Base-by-base conservation (phyloP, 257 asterid genomes). In the Rauvolfia tetraphylla region DNA sequence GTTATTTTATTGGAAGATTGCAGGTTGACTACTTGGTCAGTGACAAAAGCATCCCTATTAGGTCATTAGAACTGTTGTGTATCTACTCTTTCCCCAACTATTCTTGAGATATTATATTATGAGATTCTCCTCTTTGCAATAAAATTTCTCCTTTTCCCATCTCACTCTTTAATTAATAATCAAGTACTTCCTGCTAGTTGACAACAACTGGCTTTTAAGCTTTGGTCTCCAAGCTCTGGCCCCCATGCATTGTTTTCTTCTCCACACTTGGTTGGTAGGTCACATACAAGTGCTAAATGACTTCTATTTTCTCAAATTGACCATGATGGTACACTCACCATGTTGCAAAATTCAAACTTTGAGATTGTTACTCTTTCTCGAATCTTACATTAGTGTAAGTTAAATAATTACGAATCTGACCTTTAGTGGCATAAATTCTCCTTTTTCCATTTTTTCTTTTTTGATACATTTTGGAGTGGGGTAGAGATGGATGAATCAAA, bases 91-190 rank as follows among this genome's bases (percentile, higher is more conserved):
- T 75, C 79, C 73, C 81, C 76, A 81, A 76, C 75, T 82, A 78
- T 63, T 75, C 58, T 25, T 80, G 33, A 76, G 27, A 70, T 75
- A 81, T 57, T 53, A 77, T 71, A 78, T 79, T 77, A 27, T 72
- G 78, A 86, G 92, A 87, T 89, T 84, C 89, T 78, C 79, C 67
- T 71, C 68, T 75, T 75, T 41, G 27, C 67, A 33, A 73, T 51
- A 79, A 82, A 76, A 67, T 53, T 33, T 65, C 53, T 74, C 44
- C 25, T 69, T 49, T 68, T 27, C 17, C 76, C 22, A 12, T 49
- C 6, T 75, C 51, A 27, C 75, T 48, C n/a, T 53, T 18, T 31
- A 62, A 81, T 76, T 23, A 72, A 67, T 73, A 49, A 42, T 27
- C 67, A 54, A 75, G 42, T 54, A 65, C 71, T 72, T 31, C 72